These are phyloP conservation scores for Herpetomonas tarakana DNA, from an alignment of 208 protist genomes.

Conservation along the genomic window DNA sequence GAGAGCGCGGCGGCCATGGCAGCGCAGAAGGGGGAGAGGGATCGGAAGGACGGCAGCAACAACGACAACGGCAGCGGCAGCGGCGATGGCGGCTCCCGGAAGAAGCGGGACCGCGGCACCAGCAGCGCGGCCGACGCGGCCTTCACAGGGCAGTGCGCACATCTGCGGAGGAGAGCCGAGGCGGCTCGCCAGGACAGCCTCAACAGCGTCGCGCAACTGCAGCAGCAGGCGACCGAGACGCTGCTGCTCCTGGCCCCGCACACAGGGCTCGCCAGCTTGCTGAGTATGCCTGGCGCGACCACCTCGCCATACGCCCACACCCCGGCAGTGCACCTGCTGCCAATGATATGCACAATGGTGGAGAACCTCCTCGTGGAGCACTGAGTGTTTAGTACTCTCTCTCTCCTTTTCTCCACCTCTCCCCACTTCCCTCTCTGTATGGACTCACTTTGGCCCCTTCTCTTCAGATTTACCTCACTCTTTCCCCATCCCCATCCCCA, in stretches of 20 bases:
- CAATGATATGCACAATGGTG: conserved; percentile 27
- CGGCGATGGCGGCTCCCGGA: too few species aligned
- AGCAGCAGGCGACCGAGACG: conserved; percentile 24
- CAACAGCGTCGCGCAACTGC: conserved; percentile 14
- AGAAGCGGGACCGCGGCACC: background rate
- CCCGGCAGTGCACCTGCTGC: conserved; percentile 35
- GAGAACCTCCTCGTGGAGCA: conserved; percentile 28
- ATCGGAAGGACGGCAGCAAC: background rate
- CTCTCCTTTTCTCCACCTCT: background rate
- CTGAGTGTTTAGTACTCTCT: conserved; percentile 2
- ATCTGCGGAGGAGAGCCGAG: conserved; percentile 19
- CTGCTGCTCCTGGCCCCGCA: conserved; percentile 30
- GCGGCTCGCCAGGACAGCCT: conserved; percentile 27
- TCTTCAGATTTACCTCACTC: background rate
- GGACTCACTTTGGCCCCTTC: conserved; percentile 3
- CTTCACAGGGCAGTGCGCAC: conserved; percentile 26
- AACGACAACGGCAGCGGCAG: background rate
- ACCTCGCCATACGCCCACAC: conserved; percentile 12
- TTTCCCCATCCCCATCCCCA: background rate
- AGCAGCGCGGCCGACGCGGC: conserved; percentile 8
- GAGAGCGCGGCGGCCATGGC: background rate
- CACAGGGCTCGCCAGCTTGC: conserved; percentile 21
- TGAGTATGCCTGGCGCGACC: conserved; percentile 14
- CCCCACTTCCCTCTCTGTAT: background rate
- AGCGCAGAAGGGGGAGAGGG: background rate